Evolutionary conservation across 371 early-diverging fungal genomes (phyloP), one percentile per base, ranked within the genome.

Genomic region (Sanchytrium tribonematis): DNA sequence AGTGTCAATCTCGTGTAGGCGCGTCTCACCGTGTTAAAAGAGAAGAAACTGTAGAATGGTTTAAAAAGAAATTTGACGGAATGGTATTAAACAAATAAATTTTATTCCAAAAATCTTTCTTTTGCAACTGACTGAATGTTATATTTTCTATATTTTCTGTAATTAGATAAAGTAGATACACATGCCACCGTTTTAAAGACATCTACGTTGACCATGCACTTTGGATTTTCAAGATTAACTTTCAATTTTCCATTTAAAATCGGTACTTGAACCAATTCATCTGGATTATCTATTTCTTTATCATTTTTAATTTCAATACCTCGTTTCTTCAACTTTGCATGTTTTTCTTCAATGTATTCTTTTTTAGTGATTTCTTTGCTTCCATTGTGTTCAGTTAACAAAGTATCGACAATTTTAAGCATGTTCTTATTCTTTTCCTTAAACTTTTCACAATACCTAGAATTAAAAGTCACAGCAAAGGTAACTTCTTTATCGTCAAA

Each of bases 11-110:
- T 80, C 84, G 84, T 72, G 85, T 99, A 73, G 98, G 99, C 75
- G 78, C 81, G 77, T 84, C 81, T 72, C 99, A 99, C 88, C 83
- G 86, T 75, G 89, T 98, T 78, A 84, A 79, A 82, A 93, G 91
- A 74, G 81, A 83, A 30, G 86, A 87, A 75, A 85, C 86, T 65
- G 75, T 81, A 68, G 71, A 77, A 30, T 87, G 88, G 88, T 87
- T 83, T 81, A 80, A 82, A 78, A 80, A 80, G 77, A 77, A 76
- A 27, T 79, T 76, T 71, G 78, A 78, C 28, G 79, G 80, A 22
- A 71, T 73, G 32, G 68, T 78, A 29, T 29, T 71, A 30, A 72
- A 68, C 70, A 75, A 74, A 68, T 69, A 69, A 69, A 66, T 30
- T 28, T 1, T 48, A 2, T 1, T 1, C n/a, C 28, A 69, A 1